Evolutionary conservation across 108 stramenopile species (phyloP).

Genomic region (Cyclostephanos tholiformis): DNA sequence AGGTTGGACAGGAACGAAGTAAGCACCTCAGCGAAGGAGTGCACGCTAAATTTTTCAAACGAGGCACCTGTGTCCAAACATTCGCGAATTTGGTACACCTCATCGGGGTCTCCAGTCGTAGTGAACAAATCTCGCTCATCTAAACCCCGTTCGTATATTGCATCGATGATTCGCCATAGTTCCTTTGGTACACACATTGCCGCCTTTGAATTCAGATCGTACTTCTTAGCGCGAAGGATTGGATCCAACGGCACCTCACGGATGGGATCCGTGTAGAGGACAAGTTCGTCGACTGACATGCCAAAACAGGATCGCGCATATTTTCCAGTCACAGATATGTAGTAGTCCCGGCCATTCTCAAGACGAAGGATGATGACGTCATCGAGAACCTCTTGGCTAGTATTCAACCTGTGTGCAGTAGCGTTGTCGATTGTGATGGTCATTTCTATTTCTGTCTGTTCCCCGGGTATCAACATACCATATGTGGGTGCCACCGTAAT

Average conservation of each 20-base stretch:
- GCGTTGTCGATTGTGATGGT: conserved; percentile 80
- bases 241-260: conserved; percentile 84
- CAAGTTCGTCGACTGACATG: conserved; percentile 89
- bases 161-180: conserved; percentile 95
- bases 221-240: conserved; percentile 73
- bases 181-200: conserved; percentile 95
- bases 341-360: conserved; percentile 95
- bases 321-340: conserved; percentile 81
- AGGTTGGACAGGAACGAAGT: conserved; percentile 79
- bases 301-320: conserved; percentile 95
- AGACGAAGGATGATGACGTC: conserved; percentile 92
- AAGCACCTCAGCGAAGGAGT: conserved; percentile 85
- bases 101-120: conserved; percentile 69
- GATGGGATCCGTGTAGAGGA: conserved; percentile 88
- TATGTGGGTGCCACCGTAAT: conserved; percentile 85
- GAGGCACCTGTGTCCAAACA: conserved; percentile 84
- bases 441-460: conserved; percentile 73
- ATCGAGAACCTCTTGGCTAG: conserved; percentile 84
- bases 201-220: conserved; percentile 58
- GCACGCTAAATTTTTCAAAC: conserved; percentile 67
- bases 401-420: conserved; percentile 80
- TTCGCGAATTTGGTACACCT: conserved; percentile 86
- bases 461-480: conserved; percentile 93
- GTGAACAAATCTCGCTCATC: conserved; percentile 88
- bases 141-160: conserved; percentile 84